Evolutionary conservation across 108 stramenopile genomes (phyloP), one percentile per base, ranked within the genome.

Genomic region (Cyclotella distinguenda): DNA sequence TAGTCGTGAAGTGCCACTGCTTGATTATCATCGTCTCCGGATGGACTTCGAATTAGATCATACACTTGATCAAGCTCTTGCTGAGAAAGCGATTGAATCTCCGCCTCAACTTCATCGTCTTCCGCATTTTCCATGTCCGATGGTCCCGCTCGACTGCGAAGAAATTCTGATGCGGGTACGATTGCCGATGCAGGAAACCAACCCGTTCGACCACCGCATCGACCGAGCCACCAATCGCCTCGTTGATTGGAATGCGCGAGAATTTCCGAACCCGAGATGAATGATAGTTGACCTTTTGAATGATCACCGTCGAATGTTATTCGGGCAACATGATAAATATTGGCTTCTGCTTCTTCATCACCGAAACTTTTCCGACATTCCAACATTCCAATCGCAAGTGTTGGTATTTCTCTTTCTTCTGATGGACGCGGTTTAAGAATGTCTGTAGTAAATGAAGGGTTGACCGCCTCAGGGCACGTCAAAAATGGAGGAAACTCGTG

Each of bases 1-100:
- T 40, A 48, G 16, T 47, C 44, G 39, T 62, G 31, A 32, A 35
- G 28, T 16, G 45, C 51, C 21, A 22, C 45, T 26, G 45, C 51
- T n/a, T 58, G 61, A 31, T 50, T 55, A 38, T 56, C 53, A 45
- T 60, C 58, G 1, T 44, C 48, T 33, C 68, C 77, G 13, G 77
- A 78, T n/a, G 77, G 77, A 66, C 62, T 70, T 18, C 77, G 63
- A 60, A 78, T 78, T 1, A 78, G 61, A 60, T 78, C 68, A 55
- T 78, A 78, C 33, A 62, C 60, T 7, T 42, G 39, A 54, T 69
- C 35, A 32, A 78, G 47, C 35, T 70, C 77, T 19, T 68, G 64
- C 21, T 61, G 31, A 15, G 77, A 66, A 10, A 78, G 57, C 8
- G 45, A 11, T 0, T 26, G 13, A 32, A 69, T 40, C 58, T 51